Evolutionary conservation across 2,329 filamentous ascomycete genomes (phyloP), one percentile per base, ranked within the genome.

Genomic region (Sarocladium oryzae): DNA sequence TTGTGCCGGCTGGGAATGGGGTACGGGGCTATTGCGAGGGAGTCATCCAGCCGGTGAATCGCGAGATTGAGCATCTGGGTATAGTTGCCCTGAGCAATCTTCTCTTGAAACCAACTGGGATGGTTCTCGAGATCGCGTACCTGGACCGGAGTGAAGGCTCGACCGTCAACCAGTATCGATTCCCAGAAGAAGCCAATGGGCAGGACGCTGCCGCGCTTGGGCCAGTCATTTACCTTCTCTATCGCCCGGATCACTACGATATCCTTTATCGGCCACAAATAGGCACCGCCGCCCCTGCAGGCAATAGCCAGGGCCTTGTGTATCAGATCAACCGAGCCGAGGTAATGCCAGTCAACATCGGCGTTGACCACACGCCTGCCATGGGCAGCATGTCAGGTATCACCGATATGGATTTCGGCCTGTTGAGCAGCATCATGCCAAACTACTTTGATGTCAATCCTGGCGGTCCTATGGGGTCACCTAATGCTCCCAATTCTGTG

Each of bases 61-160:
- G 84, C 49, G 92, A 97, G 70, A 95, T 97, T 56, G 93, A 99
- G 59, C 84, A 96, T 60, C 73, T 96, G n/a, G 88, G 89, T 38
- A 77, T 97, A 55, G 82, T 82, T 54, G 81, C 89, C 2, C 74
- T 97, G 48, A 81, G 86, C 55, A 84, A 92, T 56, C 79, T 89
- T 23, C 76, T 97, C 3, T 80, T 97, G 56, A 85, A 88, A 62
- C 88, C 86, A 7, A 84, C 85, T 48, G 83, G 84, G 15, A 82
- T 96, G 56, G 82, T 85, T 4, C 79, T 97, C 18, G 89, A 96
- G 63, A 88, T 97, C 55, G 83, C 89, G 51, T 96, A 97, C 64
- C 81, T 99, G 8, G 93, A 97, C 64, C 83, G 89, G 59, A 96
- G 88, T 60, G 75, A 82, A 41, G 91, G 90, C 16, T 77, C 79